Evolutionary conservation across 371 early-diverging fungal species (phyloP).

Genomic region (Dichotomocladium elegans): DNA sequence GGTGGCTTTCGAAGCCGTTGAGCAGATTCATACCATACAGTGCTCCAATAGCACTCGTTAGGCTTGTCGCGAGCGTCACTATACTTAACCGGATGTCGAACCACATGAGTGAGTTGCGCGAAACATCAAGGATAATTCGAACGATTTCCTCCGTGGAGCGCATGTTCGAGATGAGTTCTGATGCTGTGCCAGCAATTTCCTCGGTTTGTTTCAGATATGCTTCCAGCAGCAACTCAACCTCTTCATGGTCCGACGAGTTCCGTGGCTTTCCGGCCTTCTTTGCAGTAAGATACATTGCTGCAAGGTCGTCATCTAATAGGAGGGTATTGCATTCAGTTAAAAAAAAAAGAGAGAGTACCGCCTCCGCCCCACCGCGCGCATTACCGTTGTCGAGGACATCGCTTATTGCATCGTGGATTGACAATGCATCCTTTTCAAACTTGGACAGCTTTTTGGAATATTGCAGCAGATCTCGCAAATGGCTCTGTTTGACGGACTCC

Average conservation of each 20-base stretch:
- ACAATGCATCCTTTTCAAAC: slow-evolving; percentile 70
- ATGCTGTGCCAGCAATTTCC: slow-evolving; percentile 72
- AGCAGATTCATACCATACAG: slow-evolving; percentile 90
- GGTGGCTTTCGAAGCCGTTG: slow-evolving; percentile 67
- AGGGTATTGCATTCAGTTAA: background rate
- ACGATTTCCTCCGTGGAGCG: slow-evolving; percentile 84
- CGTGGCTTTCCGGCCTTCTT: slow-evolving; percentile 61
- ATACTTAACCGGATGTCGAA: slow-evolving; percentile 81
- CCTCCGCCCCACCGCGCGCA: too few relatives aligned
- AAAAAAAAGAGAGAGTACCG: background rate
- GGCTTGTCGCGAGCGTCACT: slow-evolving; percentile 69
- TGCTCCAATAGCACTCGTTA: slow-evolving; percentile 57
- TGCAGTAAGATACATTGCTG: slow-evolving; percentile 83
- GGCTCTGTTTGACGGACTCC: slow-evolving; percentile 68
- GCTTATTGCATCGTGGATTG: slow-evolving; percentile 73
- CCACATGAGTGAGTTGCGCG: slow-evolving; percentile 80
- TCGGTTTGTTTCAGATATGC: slow-evolving; percentile 84
- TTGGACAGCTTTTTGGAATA: slow-evolving; percentile 71
- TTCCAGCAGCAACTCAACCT: slow-evolving; percentile 84
- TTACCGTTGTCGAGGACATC: slow-evolving; percentile 79
- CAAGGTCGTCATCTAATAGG: slow-evolving; percentile 78
- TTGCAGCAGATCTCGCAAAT: slow-evolving; percentile 72
- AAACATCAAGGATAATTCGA: slow-evolving; percentile 79
- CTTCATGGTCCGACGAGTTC: slow-evolving; percentile 69
- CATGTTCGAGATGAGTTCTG: slow-evolving; percentile 70